Base-by-base conservation (phyloP, 1,284 basidiomycete species). In the Ganoderma lingzhi region DNA sequence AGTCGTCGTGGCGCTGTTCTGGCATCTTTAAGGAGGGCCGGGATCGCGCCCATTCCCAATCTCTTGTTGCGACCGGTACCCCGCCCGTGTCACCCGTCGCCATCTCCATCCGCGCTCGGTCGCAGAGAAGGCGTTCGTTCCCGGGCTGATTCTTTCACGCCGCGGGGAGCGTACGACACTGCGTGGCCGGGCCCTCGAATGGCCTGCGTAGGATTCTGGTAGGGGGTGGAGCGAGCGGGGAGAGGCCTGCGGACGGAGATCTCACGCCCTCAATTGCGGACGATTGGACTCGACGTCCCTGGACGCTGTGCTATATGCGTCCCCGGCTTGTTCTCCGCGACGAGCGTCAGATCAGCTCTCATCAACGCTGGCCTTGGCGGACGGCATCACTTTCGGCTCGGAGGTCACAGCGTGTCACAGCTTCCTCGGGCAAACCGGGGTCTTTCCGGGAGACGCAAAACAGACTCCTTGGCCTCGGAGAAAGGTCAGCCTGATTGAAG, bases 361-460 rank as follows among this genome's bases (percentile, higher is more conserved):
- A 66, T 66, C 65, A 66, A 53, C 23, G 39, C 37, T 51, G 56
- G 9, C 55, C 55, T 53, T 42, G 23, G 23, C 48, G 63, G 23
- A 32, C 53, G 55, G 42, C 59, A 51, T 62, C 51, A 51, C 62
- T 14, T 53, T 23, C 32, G 45, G 39, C 39, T 60, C 62, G 62
- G 42, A 0, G 62, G 66, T 67, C 66, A 67, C 61, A 45, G 15
- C 32, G 5, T 67, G 66, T 63, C 66, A 67, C 66, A 60, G 9
- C 23, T 19, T 12, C 15, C 42, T 60, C 66, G 66, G 66, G 53
- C 66, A 59, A 32, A 4, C 44, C 66, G 66, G 62, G 8, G 37
- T 28, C 19, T 14, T 28, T 19, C 41, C 6, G n/a, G 42, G 19
- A 32, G 23, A 14, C 12, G n/a, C 23, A 17, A 59, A 59, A 19